Base-by-base conservation (phyloP, 768 basidiomycete genomes). In the Naganishia antarctica region DNA sequence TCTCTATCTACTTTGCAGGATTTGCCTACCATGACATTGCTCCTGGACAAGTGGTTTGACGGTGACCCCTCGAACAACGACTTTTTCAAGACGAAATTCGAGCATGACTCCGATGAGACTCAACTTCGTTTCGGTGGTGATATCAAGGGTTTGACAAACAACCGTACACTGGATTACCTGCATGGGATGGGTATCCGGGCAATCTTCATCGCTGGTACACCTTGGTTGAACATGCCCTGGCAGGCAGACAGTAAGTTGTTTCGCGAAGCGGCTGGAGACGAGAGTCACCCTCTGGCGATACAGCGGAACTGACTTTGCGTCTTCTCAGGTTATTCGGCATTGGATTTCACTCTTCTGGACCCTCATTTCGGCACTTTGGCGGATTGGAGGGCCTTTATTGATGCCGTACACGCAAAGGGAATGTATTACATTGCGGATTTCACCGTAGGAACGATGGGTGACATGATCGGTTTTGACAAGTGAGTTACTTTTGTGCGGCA, bases 371-470 rank as follows among this genome's bases (percentile, higher is more conserved):
- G 92, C 25, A 88, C 83, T 11, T 80, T 91, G 61, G 74, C 82
- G 28, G 89, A 93, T 69, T 96, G 91, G 91, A 81, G 82, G 18
- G 75, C 81, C 41, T 76, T 87, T 53, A 85, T 96, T 66, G 86
- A 89, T 73, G 82, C 83, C 53, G 81, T 94, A 31, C 92, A 96
- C 73, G 78, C 83, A 0, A 82, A 84, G 44, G 86, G 86, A 64
- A 92, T 96, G 92, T 94, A 91, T 75, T 78, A 94, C 71, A 91
- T 96, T 84, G 81, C 84, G 26, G 92, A 96, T 80, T 92, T 96
- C 73, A 96, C 92, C 2, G 87, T 96, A 61, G 91, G 91, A 13
- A 96, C 92, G 1, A 89, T 94, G 84, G 82, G 82, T 66, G 91
- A 94, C 80, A 81, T 92, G 64, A 81, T 96, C 76, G 91, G 88